phyloP scores from a whole-genome alignment of 176 grass and related monocot species.

The Alopecurus myosuroides region DNA sequence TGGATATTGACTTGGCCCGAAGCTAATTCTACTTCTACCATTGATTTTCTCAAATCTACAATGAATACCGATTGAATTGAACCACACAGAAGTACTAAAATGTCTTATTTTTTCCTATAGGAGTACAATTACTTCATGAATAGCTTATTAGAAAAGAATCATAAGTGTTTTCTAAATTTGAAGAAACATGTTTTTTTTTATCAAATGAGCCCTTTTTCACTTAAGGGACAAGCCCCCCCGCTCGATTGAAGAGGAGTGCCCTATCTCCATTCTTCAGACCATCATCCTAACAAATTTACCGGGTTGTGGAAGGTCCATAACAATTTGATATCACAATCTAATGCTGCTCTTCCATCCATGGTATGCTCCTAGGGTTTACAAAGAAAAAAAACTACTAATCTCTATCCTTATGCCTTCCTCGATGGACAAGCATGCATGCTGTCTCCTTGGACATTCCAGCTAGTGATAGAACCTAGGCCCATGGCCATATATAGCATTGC shows the following conservation, averaged over 20 bases:
- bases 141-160: background rate
- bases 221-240: background rate
- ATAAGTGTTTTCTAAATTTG: background rate
- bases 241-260: background rate
- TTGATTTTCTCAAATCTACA: background rate
- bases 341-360: background rate
- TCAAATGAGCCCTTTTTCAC: background rate
- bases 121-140: background rate
- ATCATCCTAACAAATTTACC: background rate
- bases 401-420: background rate
- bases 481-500: background rate
- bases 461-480: background rate
- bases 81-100: background rate
- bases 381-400: background rate
- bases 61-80: background rate
- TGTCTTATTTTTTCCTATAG: background rate
- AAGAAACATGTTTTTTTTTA: background rate
- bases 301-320: background rate
- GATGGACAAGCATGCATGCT: background rate
- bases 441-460: background rate
- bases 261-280: background rate
- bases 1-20: background rate
- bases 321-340: background rate
- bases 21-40: background rate
- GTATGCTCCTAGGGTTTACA: background rate